A percentile compares a stretch with the other conserved stretches of the same genome.
Evolutionary conservation across 345 rosid genomes (phyloP).

Genomic region (Bruguiera gymnorhiza): DNA sequence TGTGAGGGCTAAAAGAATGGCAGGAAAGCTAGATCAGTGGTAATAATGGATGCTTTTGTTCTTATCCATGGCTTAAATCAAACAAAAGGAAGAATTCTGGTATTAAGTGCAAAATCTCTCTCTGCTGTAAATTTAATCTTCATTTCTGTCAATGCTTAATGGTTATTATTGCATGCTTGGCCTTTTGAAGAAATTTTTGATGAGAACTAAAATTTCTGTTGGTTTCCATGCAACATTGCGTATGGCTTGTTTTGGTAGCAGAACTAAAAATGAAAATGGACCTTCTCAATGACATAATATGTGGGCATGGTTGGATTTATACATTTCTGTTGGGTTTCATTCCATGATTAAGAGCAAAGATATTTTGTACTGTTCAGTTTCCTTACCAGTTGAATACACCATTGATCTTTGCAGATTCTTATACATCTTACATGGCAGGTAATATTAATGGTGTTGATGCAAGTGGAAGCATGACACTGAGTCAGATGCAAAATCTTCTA

Average conservation of each 20-base stretch:
- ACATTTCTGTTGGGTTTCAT: too few species aligned
- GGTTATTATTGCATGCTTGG: background rate
- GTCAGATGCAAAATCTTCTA: constrained; percentile 86
- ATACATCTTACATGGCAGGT: constrained; percentile 48
- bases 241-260: background rate
- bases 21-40: constrained; percentile 98
- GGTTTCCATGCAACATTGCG: background rate
- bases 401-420: constrained; percentile 5
- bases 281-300: background rate
- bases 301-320: too few species aligned
- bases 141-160: background rate
- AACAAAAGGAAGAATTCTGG: background rate
- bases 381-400: background rate
- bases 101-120: background rate
- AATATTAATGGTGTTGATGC: constrained; percentile 96
- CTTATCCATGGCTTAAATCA: background rate
- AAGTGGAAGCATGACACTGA: constrained; percentile 96
- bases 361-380: too few species aligned
- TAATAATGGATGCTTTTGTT: constrained; percentile 27
- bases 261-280: background rate
- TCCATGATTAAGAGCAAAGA: background rate
- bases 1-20: constrained; percentile 98
- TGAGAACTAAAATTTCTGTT: background rate
- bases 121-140: background rate
- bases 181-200: too few species aligned